phyloP scores from a whole-genome alignment of 371 early-diverging fungal species.

The Rhizopus microsporus region DNA sequence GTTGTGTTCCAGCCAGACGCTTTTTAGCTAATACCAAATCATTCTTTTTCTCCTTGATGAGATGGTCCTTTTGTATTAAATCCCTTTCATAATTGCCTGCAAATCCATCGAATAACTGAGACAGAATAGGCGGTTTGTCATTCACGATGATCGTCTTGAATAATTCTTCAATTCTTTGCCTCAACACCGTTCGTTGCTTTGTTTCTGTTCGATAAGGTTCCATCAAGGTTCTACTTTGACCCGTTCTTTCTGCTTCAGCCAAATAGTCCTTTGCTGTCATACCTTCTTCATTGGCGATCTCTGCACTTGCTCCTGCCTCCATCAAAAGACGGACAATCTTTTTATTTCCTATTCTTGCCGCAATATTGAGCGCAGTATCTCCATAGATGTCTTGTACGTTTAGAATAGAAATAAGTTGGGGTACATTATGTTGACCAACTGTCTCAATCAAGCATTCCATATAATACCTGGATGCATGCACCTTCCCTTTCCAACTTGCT shows the following conservation, averaged over 20 bases:
- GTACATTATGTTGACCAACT: slow-evolving; percentile 33
- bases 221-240: slow-evolving; percentile 17
- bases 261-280: slow-evolving; percentile 65
- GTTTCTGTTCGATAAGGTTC: slow-evolving; percentile 24
- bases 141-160: slow-evolving; percentile 19
- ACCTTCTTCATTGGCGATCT: slow-evolving; percentile 78
- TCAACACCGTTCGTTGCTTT: slow-evolving; percentile 21
- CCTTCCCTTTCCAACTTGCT: slow-evolving; percentile 70
- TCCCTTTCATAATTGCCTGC: slow-evolving; percentile 37
- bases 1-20: slow-evolving; percentile 26
- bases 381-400: slow-evolving; percentile 83
- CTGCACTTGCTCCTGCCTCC: slow-evolving; percentile 80
- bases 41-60: slow-evolving; percentile 31
- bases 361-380: slow-evolving; percentile 90
- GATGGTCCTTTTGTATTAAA: slow-evolving; percentile 30
- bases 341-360: slow-evolving; percentile 78
- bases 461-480: slow-evolving; percentile 78
- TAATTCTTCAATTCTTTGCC: slow-evolving; percentile 18
- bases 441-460: slow-evolving; percentile 77
- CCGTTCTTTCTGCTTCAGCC: slow-evolving; percentile 37
- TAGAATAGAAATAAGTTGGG: slow-evolving; percentile 67
- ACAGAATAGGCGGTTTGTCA: slow-evolving; percentile 18
- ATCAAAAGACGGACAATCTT: slow-evolving; percentile 72
- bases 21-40: slow-evolving; percentile 35
- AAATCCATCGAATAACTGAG: slow-evolving; percentile 34